These are phyloP conservation scores for Metschnikowia continentalis DNA, from an alignment of 805 yeast species.

Conservation along the genomic window DNA sequence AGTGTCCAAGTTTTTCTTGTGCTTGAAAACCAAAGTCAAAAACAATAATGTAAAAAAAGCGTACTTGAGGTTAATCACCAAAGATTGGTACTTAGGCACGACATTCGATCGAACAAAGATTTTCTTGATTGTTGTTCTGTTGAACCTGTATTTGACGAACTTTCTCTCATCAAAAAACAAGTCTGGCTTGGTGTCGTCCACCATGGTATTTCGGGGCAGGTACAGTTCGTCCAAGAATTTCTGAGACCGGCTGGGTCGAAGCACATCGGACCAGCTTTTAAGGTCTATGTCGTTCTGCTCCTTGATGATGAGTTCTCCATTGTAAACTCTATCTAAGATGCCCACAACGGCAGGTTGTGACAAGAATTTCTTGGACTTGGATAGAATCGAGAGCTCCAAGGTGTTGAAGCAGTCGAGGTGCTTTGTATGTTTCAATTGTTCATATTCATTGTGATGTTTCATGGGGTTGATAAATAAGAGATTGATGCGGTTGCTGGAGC, in stretches of 20 bases:
- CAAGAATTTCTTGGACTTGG: conserved; percentile 49
- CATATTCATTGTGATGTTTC: conserved; percentile 20
- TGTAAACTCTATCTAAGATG: conserved; percentile 46
- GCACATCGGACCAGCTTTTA: conserved; percentile 2
- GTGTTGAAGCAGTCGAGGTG: conserved; percentile 36
- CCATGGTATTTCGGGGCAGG: not conserved
- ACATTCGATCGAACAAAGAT: conserved; percentile 27
- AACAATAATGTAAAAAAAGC: conserved; percentile 29
- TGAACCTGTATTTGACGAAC: conserved; percentile 29
- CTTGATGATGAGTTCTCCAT: conserved; percentile 44
- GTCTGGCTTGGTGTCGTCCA: conserved; percentile 4
- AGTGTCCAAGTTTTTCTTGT: conserved; percentile 12
- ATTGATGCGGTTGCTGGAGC: conserved; percentile 40
- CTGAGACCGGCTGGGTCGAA: not conserved
- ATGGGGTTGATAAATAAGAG: conserved; percentile 46
- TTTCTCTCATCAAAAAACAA: conserved; percentile 13
- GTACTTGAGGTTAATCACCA: conserved; percentile 35
- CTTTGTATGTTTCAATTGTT: conserved; percentile 16
- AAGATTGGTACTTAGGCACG: conserved; percentile 41
- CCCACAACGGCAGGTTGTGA: conserved; percentile 50
- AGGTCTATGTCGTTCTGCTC: conserved; percentile 24
- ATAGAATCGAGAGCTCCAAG: conserved; percentile 47
- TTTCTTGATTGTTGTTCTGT: conserved; percentile 28
- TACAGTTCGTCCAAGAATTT: not conserved
- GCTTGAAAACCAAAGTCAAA: conserved; percentile 26